These are phyloP conservation scores for Paecilomyces fulvus DNA, from an alignment of 2,329 filamentous ascomycete genomes.

Conservation along the genomic window DNA sequence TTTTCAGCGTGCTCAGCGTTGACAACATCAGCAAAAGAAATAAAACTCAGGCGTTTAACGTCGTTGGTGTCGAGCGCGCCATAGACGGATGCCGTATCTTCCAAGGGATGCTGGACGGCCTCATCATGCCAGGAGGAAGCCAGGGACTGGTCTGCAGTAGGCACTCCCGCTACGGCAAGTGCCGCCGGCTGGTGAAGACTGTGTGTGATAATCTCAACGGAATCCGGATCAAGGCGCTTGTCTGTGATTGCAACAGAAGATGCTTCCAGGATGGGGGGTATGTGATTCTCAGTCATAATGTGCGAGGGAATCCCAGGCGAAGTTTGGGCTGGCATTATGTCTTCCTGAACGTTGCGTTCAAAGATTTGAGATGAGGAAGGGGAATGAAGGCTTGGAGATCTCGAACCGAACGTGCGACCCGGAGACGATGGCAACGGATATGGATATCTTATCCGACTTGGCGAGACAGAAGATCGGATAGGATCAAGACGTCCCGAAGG, in stretches of 20 bases:
- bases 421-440: conserved; percentile 53
- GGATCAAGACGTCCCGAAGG: conserved; percentile 23
- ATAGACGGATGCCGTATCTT: conserved; percentile 65
- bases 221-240: conserved; percentile 71
- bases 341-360: conserved; percentile 88
- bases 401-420: conserved; percentile 53
- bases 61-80: conserved; percentile 69
- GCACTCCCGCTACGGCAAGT: conserved; percentile 49
- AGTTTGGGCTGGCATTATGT: conserved; percentile 54
- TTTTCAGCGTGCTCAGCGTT: conserved; percentile 54
- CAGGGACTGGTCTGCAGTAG: conserved; percentile 29
- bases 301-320: conserved; percentile 87
- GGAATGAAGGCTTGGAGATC: conserved; percentile 67
- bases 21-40: conserved; percentile 93
- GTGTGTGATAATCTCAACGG: conserved; percentile 88
- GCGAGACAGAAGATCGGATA: conserved; percentile 40
- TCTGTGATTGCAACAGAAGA: conserved; percentile 90
- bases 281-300: conserved; percentile 89
- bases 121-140: conserved; percentile 41
- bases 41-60: conserved; percentile 79
- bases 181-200: conserved; percentile 71
- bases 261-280: conserved; percentile 83
- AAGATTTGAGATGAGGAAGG: conserved; percentile 75
- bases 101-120: conserved; percentile 45
- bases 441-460: conserved; percentile 18